Percentiles rank a stretch among this genome's conserved stretches.
phyloP scores from a whole-genome alignment of 495 filamentous ascomycete species.

The Xylaria nigripes region DNA sequence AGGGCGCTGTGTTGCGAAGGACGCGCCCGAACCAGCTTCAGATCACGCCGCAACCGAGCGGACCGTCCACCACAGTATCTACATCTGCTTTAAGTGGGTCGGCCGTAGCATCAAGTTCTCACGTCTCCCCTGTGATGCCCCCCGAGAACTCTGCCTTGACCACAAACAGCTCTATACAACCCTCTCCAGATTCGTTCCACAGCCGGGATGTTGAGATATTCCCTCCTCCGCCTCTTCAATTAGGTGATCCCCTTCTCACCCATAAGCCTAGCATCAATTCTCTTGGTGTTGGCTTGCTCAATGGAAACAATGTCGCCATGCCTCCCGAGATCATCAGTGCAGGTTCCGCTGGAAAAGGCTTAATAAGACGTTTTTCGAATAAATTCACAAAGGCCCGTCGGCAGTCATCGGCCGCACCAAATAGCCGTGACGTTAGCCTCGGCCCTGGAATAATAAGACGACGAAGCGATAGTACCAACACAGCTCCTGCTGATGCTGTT shows the following conservation, averaged over 20 bases:
- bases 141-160: conserved; percentile 32
- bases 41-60: conserved; percentile 27
- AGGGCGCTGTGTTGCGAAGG: conserved; percentile 23
- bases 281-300: conserved; percentile 22
- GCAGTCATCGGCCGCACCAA: conserved; percentile 61
- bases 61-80: conserved; percentile 28
- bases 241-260: conserved; percentile 38
- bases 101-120: conserved; percentile 33
- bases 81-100: conserved; percentile 37
- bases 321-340: conserved; percentile 27
- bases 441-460: conserved; percentile 82
- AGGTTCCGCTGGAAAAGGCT: conserved; percentile 22
- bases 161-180: conserved; percentile 32
- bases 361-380: conserved; percentile 42
- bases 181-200: conserved; percentile 33
- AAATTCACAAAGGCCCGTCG: conserved; percentile 44
- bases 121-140: conserved; percentile 36
- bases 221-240: conserved; percentile 27
- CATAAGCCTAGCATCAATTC: conserved; percentile 33
- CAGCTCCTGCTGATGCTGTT: conserved; percentile 42
- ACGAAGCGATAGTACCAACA: conserved; percentile 77
- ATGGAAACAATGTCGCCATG: conserved; percentile 30
- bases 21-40: conserved; percentile 35
- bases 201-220: conserved; percentile 22
- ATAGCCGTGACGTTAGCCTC: conserved; percentile 73